Conservation (phyloP, 345 rosid genomes). For the Eutrema japonicum region DNA sequence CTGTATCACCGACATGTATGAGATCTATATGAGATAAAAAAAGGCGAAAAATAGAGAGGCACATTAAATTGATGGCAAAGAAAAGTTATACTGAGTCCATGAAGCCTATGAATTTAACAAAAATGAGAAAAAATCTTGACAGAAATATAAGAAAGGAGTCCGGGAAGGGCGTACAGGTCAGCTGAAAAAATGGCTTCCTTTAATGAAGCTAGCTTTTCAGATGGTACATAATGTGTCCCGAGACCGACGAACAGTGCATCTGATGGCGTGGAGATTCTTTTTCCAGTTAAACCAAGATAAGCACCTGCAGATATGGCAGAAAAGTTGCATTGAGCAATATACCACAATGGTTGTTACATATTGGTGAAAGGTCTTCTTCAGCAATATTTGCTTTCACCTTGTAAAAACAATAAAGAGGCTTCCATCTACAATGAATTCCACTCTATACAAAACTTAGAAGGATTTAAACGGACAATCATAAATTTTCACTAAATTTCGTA, state of each 20-base stretch:
- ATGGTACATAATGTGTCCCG: slow-evolving; percentile 88
- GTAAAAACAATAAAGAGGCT: not conserved
- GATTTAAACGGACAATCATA: not conserved
- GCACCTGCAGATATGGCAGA: slow-evolving; percentile 57
- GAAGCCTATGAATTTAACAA: not conserved
- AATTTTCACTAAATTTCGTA: not conserved
- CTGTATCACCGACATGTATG: slow-evolving; percentile 48
- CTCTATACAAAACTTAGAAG: not conserved
- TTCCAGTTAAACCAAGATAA: slow-evolving; percentile 91
- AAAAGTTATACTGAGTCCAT: not conserved
- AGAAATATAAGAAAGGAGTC: slow-evolving; percentile 8
- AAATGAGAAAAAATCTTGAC: not conserved
- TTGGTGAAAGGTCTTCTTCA: too few relatives aligned
- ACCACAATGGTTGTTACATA: not conserved
- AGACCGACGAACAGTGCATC: slow-evolving; percentile 85
- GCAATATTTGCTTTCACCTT: not conserved
- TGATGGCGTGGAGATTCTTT: slow-evolving; percentile 78
- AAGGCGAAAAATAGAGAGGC: not conserved
- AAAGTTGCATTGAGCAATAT: not conserved
- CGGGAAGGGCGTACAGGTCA: slow-evolving; percentile 54
- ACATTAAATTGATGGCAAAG: not conserved
- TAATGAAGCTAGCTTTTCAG: slow-evolving; percentile 61
- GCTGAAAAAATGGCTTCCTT: slow-evolving; percentile 72
- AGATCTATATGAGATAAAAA: slow-evolving; percentile 10
- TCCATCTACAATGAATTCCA: not conserved